phyloP scores from a whole-genome alignment of 2,329 filamentous ascomycete genomes.

The Pseudogymnoascus sp. region DNA sequence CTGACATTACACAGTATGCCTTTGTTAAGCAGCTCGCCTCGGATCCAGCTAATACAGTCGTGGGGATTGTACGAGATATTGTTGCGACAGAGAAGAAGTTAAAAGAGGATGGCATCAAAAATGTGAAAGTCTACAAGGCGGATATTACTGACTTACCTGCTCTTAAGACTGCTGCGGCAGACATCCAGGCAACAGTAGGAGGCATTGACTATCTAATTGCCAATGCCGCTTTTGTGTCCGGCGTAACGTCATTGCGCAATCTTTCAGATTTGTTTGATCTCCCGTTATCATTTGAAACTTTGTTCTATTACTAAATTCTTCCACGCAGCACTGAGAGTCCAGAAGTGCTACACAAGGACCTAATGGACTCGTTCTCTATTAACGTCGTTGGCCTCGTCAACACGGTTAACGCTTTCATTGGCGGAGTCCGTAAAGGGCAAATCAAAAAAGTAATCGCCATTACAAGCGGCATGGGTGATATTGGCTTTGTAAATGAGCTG shows the following conservation, averaged over 20 bases:
- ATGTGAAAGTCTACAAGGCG: slow-evolving; percentile 40
- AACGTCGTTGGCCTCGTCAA: slow-evolving; percentile 47
- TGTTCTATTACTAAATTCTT: slow-evolving; percentile 11
- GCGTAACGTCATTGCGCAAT: slow-evolving; percentile 15
- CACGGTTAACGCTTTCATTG: slow-evolving; percentile 44
- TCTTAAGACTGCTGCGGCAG: slow-evolving; percentile 15
- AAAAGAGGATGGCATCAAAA: slow-evolving; percentile 19
- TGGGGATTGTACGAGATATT: slow-evolving; percentile 43
- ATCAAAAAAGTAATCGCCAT: slow-evolving; percentile 47
- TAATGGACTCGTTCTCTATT: slow-evolving; percentile 31
- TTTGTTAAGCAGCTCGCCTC: slow-evolving; percentile 39
- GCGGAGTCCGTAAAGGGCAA: slow-evolving; percentile 42
- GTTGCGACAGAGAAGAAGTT: slow-evolving; percentile 29
- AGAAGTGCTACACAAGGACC: slow-evolving; percentile 15
- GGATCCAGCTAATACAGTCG: slow-evolving; percentile 34
- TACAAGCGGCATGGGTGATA: slow-evolving; percentile 40
- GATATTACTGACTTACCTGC: slow-evolving; percentile 33
- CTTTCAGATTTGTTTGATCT: slow-evolving; percentile 14
- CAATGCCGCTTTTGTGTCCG: slow-evolving; percentile 23
- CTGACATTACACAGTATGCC: slow-evolving; percentile 34
- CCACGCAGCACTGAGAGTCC: not conserved
- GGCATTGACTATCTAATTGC: slow-evolving; percentile 25
- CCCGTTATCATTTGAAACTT: slow-evolving; percentile 17
- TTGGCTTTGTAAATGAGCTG: slow-evolving; percentile 33
- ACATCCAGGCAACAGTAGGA: slow-evolving; percentile 21